A percentile compares a stretch with the other conserved stretches of the same genome.
phyloP scores from a whole-genome alignment of 257 asterid genomes.

The Galeopsis tetrahit region DNA sequence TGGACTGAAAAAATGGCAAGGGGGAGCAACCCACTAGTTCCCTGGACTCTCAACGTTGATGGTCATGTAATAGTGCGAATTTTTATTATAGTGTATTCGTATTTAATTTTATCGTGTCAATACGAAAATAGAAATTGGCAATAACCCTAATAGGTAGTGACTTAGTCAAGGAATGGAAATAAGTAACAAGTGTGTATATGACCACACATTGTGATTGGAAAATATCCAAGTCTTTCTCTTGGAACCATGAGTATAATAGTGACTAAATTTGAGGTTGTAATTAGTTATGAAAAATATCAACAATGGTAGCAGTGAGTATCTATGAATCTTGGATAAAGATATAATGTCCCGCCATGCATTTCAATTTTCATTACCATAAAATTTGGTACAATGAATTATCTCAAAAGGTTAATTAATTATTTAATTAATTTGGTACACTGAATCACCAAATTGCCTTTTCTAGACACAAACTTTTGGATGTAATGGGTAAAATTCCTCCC shows the following conservation, averaged over 20 bases:
- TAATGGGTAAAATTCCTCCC: not conserved
- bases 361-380: constrained; percentile 16
- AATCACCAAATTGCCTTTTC: not conserved
- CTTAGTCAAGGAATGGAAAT: too few species aligned
- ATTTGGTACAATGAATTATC: constrained; percentile 36
- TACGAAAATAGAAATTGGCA: too few species aligned
- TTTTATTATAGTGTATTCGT: too few species aligned
- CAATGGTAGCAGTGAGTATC: constrained; percentile 48
- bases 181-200: too few species aligned
- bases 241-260: not conserved
- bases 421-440: not conserved
- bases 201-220: not conserved
- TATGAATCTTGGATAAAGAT: constrained; percentile 33
- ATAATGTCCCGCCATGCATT: constrained; percentile 19
- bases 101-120: too few species aligned
- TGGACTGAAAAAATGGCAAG: too few species aligned
- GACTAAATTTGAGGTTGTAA: not conserved
- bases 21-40: too few species aligned
- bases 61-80: too few species aligned
- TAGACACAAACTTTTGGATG: not conserved
- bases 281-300: constrained; percentile 35
- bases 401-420: not conserved
- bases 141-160: too few species aligned
- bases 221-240: not conserved
- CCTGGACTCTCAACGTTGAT: too few species aligned